Evolutionary conservation across 1,139 yeast species (phyloP), one percentile per base, ranked within the genome.

Genomic region (Meyerozyma guilliermondii): DNA sequence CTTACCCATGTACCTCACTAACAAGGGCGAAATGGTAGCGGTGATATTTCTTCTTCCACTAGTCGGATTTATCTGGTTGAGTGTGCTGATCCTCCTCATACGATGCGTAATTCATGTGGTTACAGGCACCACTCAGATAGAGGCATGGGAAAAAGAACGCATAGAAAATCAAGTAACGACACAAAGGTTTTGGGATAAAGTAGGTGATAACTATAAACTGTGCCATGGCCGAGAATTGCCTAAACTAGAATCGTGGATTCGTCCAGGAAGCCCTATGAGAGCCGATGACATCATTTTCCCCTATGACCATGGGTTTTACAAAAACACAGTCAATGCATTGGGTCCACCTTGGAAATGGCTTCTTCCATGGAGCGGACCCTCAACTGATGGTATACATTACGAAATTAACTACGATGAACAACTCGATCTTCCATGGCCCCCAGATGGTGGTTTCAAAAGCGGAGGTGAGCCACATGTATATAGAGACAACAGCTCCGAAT

Each of bases 111-210:
- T 70, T 41, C 80, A 83, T 54, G 67, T 80, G 50, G 53, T 76
- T 3, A 67, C 70, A 34, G 96, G 97, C n/a, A 83, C 80, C 76
- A 82, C 98, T 2, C 95, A 88, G 59, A 91, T 92, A 45, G 98
- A 92, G 61, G 70, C 76, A 3, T 92, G 98, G 98, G 98, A 92
- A 54, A 65, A 74, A 65, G 98, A 92, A 50, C 73, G 98, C 47
- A 67, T 88, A 2, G 88, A 81, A 44, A 71, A 81, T 7, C 87
- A 83, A 50, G 74, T 83, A 46, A 71, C 65, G 40, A 71, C 75
- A 1, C 79, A 74, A 37, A 56, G 77, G 35, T 63, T 81, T 45
- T 79, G 86, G 82, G 48, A 55, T 7, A 74, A 66, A 43, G 68
- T 81, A 7, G 53, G 75, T 29, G 50, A 50, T n/a, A 81, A 81